Base-by-base conservation (phyloP, 1,284 basidiomycete genomes). In the Rhodotorula sp. region DNA sequence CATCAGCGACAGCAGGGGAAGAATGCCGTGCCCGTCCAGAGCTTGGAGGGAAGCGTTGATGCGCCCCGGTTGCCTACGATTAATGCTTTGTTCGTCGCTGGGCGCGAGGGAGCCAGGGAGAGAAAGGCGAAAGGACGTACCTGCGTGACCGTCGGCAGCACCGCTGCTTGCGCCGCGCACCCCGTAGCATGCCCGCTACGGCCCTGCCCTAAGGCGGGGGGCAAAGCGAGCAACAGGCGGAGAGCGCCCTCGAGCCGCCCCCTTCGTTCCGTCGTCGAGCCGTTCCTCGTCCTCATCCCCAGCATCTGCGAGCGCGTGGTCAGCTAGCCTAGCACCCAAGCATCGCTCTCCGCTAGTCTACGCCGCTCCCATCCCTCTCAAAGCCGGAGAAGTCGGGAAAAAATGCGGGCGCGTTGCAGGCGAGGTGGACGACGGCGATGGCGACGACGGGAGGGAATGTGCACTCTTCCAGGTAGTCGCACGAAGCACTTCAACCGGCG, bases 401-500 rank as follows among this genome's bases (percentile, higher is more conserved):
- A 34, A 22, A n/a, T 34, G 59, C 59, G 58, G 25, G 29, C 21
- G 44, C 44, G 44, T 37, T 39, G 54, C 29, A 36, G 19, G 17
- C 27, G 19, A 22, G 29, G 19, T 29, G 9, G 36, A n/a, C 46
- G 46, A 25, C n/a, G 58, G 32, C 12, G 34, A 39, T 2, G 25
- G 21, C n/a, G 22, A n/a, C n/a, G 27, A 32, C 22, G 54, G 32
- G 10, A 44, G 34, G 19, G 61, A 19, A 37, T 71, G 70, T 68
- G 51, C 39, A 58, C 32, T 51, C 63, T 60, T 71, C 61, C 70
- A 71, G 70, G 70, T 71, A 57, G 59, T 68, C 66, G 54, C 44
- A 55, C 41, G 25, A 32, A 71, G 70, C 70, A 71, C 63, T 53
- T 71, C 70, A 37, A 71, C 70, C 63, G 63, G 51, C 9, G n/a